These are phyloP conservation scores for Botrytis fabae DNA, from an alignment of 2,329 filamentous ascomycete genomes.

Conservation along the genomic window DNA sequence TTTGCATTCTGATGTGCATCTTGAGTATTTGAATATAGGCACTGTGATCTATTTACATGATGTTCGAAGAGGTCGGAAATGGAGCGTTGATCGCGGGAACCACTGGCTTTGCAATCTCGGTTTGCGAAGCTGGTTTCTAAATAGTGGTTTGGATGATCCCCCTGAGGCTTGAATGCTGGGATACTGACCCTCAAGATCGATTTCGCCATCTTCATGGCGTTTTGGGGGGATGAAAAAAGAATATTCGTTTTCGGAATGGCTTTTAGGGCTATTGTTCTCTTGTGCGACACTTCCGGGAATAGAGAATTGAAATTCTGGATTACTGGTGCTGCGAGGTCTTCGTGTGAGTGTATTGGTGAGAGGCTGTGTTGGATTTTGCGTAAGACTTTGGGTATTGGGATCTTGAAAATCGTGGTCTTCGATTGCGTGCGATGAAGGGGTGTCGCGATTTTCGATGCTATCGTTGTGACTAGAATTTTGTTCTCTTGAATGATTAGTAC, in stretches of 20 bases:
- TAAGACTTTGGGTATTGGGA: background rate
- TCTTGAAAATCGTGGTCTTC: background rate
- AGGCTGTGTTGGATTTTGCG: background rate
- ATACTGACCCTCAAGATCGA: background rate
- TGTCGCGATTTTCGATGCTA: accelerated
- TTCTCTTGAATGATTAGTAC: background rate
- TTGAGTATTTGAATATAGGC: background rate
- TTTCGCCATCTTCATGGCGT: background rate
- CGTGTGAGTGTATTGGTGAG: accelerated
- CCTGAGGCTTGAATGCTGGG: accelerated
- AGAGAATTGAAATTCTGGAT: background rate
- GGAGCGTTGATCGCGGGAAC: background rate
- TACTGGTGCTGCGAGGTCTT: background rate
- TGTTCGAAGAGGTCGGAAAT: background rate
- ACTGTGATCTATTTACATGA: background rate
- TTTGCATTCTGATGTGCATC: accelerated
- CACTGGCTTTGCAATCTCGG: background rate
- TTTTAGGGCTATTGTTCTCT: background rate
- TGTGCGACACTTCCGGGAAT: background rate
- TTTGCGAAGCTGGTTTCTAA: background rate
- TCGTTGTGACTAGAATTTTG: accelerated
- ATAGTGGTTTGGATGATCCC: background rate
- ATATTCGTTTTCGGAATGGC: background rate
- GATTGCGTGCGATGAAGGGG: background rate
- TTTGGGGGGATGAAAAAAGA: background rate